Evolutionary conservation across 2,329 filamentous ascomycete species (phyloP), one percentile per base, ranked within the genome.

Genomic region (Mycogone perniciosa): DNA sequence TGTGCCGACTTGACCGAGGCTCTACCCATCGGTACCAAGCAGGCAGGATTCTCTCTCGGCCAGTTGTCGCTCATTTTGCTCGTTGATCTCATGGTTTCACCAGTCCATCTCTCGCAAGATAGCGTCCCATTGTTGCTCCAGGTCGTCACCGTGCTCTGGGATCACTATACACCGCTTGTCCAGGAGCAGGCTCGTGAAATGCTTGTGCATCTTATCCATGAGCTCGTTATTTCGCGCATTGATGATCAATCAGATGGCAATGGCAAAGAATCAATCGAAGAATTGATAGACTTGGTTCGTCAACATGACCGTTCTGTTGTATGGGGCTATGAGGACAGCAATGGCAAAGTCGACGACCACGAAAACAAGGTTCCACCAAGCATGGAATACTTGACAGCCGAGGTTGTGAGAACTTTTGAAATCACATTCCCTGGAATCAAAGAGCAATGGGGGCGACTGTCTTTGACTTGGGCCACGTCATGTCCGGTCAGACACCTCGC

Each of bases 181-280:
- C 92, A 97, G 66, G 93, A 97, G 59, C 92, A 99, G 67, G 91
- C 95, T 31, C 84, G 91, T 44, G 93, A 99, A 68, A 96, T 99
- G 91, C 80, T 99, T 11, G 91, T 99, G 2, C 93, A 99, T 71
- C 78, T 99, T 13, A 95, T 99, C 43, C 93, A 99, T 61, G 93
- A 97, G 66, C 76, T 97, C 6, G 89, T 99, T 35, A 90, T 96
- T 30, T 82, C 82, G 1, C 77, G 74, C 41, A 84, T 95, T 53
- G 87, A 95, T 50, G 82, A 89, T 44, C 78, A 84, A 6, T 77
- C 76, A 13, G 81, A 83, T 5, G 65, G 67, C 1, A 69, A 73
- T 2, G 82, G 82, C 46, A 89, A 88, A 62, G 78, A 82, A 55
- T 80, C 82, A 0, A 91, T 96, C 43, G 92, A 99, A 66, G 83